Evolutionary conservation across 2,329 filamentous ascomycete species (phyloP).

Genomic region (Aspergillus proliferans): DNA sequence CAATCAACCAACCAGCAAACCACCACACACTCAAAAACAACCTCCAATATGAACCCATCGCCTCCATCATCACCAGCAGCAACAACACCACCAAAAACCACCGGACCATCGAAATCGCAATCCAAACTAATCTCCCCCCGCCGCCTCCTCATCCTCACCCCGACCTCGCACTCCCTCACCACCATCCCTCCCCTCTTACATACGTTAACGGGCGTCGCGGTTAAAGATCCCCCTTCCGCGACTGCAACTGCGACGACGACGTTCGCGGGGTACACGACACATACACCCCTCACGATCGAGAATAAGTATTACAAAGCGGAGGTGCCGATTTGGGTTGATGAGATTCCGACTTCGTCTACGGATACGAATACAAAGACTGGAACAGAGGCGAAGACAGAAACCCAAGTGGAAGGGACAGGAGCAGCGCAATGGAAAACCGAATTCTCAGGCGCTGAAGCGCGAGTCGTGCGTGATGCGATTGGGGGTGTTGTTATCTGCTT

Average conservation of each 20-base stretch:
- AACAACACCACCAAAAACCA: no score
- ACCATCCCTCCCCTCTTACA: constrained; percentile 34
- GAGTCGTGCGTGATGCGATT: constrained; percentile 40
- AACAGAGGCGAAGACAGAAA: neutral
- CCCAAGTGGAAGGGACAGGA: constrained; percentile 2
- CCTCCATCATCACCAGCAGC: neutral
- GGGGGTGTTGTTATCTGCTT: constrained; percentile 38
- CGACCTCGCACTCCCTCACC: constrained; percentile 27
- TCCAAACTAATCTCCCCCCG: constrained; percentile 29
- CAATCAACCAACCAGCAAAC: neutral
- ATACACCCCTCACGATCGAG: constrained; percentile 34
- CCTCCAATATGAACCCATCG: no score
- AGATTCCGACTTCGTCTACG: constrained; percentile 25
- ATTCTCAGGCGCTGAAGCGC: constrained; percentile 37
- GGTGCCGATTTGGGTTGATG: constrained; percentile 43
- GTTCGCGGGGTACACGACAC: constrained; percentile 43
- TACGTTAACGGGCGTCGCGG: constrained; percentile 28
- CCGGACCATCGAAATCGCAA: neutral
- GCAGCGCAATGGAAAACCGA: constrained; percentile 32
- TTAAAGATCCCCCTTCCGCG: constrained; percentile 17
- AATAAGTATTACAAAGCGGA: constrained; percentile 42
- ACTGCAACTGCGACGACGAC: constrained; percentile 15
- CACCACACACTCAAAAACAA: neutral
- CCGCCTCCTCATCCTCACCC: constrained; percentile 37
- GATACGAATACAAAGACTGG: neutral